Evolutionary conservation across 495 filamentous ascomycete species (phyloP).

Genomic region (Penicillium goetzii): DNA sequence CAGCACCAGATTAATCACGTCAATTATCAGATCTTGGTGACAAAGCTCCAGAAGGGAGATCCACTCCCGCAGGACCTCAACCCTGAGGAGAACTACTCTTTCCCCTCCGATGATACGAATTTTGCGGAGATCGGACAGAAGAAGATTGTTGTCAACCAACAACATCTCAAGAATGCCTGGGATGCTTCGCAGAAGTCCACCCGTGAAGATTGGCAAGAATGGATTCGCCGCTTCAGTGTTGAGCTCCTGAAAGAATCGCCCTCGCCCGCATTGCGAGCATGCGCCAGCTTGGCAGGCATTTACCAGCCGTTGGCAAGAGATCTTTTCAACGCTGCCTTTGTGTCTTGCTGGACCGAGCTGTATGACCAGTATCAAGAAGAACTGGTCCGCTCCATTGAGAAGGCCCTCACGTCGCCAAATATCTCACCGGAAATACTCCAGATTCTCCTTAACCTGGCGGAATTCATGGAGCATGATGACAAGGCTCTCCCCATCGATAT

Average conservation of each 20-base stretch:
- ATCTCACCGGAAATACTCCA: slow-evolving; percentile 95
- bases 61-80: slow-evolving; percentile 92
- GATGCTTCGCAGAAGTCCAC: slow-evolving; percentile 95
- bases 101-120: slow-evolving; percentile 73
- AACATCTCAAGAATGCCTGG: slow-evolving; percentile 97
- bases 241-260: slow-evolving; percentile 95
- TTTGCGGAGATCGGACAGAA: slow-evolving; percentile 85
- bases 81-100: slow-evolving; percentile 80
- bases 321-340: slow-evolving; percentile 97
- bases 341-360: slow-evolving; percentile 97
- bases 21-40: slow-evolving; percentile 88
- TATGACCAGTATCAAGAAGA: slow-evolving; percentile 96
- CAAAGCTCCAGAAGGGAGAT: slow-evolving; percentile 91
- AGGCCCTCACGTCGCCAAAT: slow-evolving; percentile 86
- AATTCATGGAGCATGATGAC: slow-evolving; percentile 99
- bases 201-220: slow-evolving; percentile 97
- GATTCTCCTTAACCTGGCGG: slow-evolving; percentile 91
- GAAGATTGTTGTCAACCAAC: slow-evolving; percentile 93
- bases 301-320: slow-evolving; percentile 91
- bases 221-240: slow-evolving; percentile 95
- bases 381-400: slow-evolving; percentile 91
- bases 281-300: slow-evolving; percentile 84
- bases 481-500: slow-evolving; percentile 98
- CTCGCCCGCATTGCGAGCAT: slow-evolving; percentile 90
- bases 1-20: slow-evolving; percentile 74